Base-by-base conservation (phyloP, 2,329 filamentous ascomycete genomes). In the Gyromitra esculenta region DNA sequence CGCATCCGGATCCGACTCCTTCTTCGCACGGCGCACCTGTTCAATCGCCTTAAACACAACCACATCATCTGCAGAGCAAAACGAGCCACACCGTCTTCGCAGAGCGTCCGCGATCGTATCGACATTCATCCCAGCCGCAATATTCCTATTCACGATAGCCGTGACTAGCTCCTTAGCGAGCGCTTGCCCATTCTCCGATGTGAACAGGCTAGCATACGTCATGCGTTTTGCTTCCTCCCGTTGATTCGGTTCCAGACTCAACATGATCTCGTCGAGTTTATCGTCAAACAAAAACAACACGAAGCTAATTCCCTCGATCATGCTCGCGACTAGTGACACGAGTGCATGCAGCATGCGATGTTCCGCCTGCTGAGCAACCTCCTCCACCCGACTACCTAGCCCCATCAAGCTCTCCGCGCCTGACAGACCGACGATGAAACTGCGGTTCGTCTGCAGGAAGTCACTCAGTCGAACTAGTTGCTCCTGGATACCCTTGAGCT, bases 41-140 rank as follows among this genome's bases (percentile, higher is more conserved):
- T 99, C 96, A 82, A 98, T 95, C 0, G 96, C 96, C 84, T 97
- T 98, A 89, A 99, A 99, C 80, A 97, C 95, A 79, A 98, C 90
- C 1, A 98, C 96, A 85, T 99, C 96, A 79, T 99, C 95, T 0
- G 95, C 91, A 81, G 94, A 97, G 83, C 96, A 99, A 87, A 99
- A 99, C 84, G 92, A 97, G 78, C 96, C 96, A 81, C 96, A 99
- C 81, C 94, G 89, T 80, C 96, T 88, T 60, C 96, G 89, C 64
- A 99, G 85, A n/a, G 94, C 93, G 83, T 99, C 96, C 0, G 96
- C 95, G 31, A 99, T 94, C 0, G 94, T 97, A 84, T 99, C 96
- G 21, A 99, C 95, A 79, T 98, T 99, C 3, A 94, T 95, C 8
- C 96, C 96, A 81, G 93, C 97, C 74, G 95, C 92, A 81, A 99